Percentiles rank a stretch among this genome's conserved stretches.
Conservation (phyloP, 805 yeast species). For the Yarrowia porcina region DNA sequence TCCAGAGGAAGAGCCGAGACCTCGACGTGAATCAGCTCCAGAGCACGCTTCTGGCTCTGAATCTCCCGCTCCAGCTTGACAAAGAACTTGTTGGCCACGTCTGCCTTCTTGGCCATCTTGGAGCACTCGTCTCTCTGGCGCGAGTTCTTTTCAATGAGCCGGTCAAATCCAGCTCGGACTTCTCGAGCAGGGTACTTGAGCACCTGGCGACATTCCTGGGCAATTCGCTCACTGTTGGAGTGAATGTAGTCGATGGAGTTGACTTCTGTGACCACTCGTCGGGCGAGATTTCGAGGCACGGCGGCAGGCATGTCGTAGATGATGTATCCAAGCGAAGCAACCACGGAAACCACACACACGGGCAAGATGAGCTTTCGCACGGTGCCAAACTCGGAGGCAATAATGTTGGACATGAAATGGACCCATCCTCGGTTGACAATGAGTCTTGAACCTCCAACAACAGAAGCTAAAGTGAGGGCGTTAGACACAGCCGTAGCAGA, state of each 20-base stretch:
- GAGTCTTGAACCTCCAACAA: slow-evolving; percentile 35
- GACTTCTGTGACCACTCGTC: slow-evolving; percentile 62
- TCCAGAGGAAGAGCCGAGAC: slow-evolving; percentile 1
- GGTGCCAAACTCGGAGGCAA: slow-evolving; percentile 20
- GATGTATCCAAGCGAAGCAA: slow-evolving; percentile 58
- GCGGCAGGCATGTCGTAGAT: slow-evolving; percentile 84
- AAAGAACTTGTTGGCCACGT: slow-evolving; percentile 55
- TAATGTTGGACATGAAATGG: slow-evolving; percentile 28
- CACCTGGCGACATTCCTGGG: slow-evolving; percentile 79
- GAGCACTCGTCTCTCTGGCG: slow-evolving; percentile 56
- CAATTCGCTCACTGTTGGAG: slow-evolving; percentile 68
- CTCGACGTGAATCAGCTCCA: slow-evolving; percentile 12
- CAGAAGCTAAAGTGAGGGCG: slow-evolving; percentile 35
- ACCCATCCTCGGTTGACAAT: slow-evolving; percentile 32
- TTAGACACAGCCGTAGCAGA: slow-evolving; percentile 28
- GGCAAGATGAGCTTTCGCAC: slow-evolving; percentile 53
- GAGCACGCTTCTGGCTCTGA: slow-evolving; percentile 41
- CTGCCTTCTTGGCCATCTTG: slow-evolving; percentile 52
- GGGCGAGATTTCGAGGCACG: slow-evolving; percentile 75
- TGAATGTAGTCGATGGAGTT: slow-evolving; percentile 72
- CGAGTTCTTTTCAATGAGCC: slow-evolving; percentile 58
- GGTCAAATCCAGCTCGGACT: slow-evolving; percentile 66
- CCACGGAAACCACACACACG: slow-evolving; percentile 47
- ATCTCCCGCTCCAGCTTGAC: slow-evolving; percentile 47
- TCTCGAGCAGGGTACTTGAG: slow-evolving; percentile 79